Evolutionary conservation across 495 filamentous ascomycete species (phyloP).

Genomic region (Cenococcum geophilum): DNA sequence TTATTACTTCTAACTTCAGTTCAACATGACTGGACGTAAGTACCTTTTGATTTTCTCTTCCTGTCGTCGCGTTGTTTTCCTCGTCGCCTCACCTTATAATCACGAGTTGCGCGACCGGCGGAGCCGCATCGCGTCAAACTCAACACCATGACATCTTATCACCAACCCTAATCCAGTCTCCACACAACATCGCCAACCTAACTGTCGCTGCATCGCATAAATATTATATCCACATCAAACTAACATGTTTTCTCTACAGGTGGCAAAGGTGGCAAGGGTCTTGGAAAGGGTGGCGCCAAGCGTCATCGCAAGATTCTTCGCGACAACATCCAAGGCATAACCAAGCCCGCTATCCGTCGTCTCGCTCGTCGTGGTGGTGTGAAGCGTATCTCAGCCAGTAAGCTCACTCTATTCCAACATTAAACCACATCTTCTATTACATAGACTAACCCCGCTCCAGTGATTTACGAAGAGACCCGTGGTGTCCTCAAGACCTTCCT

Average conservation of each 20-base stretch:
- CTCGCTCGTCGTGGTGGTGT: constrained; percentile 56
- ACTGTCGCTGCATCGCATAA: constrained; percentile 18
- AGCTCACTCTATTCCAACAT: constrained; percentile 17
- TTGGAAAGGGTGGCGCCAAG: constrained; percentile 94
- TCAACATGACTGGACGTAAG: constrained; percentile 68
- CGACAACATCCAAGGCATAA: constrained; percentile 95
- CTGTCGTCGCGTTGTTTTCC: constrained; percentile 28
- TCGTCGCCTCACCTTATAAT: constrained; percentile 17
- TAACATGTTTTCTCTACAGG: constrained; percentile 33
- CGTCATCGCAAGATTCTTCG: constrained; percentile 98
- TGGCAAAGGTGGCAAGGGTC: constrained; percentile 67
- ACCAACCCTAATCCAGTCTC: constrained; percentile 1
- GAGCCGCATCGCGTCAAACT: constrained; percentile 23
- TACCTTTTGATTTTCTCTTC: constrained; percentile 31
- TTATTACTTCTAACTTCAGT: constrained; percentile 19
- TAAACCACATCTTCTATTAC: constrained; percentile 1
- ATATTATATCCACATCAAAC: constrained; percentile 20
- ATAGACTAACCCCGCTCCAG: constrained; percentile 29
- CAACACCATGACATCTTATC: constrained; percentile 19
- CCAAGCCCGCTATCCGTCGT: constrained; percentile 66
- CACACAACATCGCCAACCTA: constrained; percentile 8
- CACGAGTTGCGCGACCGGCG: constrained; percentile 19
- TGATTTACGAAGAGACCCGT: constrained; percentile 67
- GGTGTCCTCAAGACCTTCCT: constrained; percentile 64
- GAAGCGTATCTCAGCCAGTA: constrained; percentile 61